Base-by-base conservation (phyloP, 371 early-diverging fungal species). In the Mycotypha africana region DNA sequence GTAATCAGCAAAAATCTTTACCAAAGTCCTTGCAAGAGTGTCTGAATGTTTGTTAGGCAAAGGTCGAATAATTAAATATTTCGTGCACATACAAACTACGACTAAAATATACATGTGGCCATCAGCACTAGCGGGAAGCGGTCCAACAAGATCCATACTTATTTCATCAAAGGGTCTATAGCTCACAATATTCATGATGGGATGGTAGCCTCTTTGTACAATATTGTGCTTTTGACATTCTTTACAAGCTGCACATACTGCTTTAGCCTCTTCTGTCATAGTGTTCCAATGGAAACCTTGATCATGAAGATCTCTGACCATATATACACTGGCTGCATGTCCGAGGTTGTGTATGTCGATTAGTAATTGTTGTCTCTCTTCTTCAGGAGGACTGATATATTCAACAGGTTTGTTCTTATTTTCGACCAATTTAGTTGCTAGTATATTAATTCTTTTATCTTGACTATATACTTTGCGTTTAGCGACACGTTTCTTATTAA, bases 91-190 rank as follows among this genome's bases (percentile, higher is more conserved):
- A 28, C 47, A 42, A 0, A 58, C 19, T 2, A 58, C 7, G 5
- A 62, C 35, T 12, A 50, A 26, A 0, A 58, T 21, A 20, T 46
- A 51, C 0, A n/a, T 41, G 19, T 47, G 31, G 2, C 8, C 20
- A 5, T 26, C 35, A n/a, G n/a, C n/a, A 12, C 19, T 16, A 3
- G 39, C 22, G 8, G 20, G 22, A 19, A 51, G 17, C 10, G 50
- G 58, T 17, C 47, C 53, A 36, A 35, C 41, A 11, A 53, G 23
- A 28, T 62, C 53, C 9, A 33, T 33, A 14, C n/a, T n/a, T n/a
- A n/a, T 9, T 4, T 11, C n/a, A 33, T 14, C 15, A 15, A 33
- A 14, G 4, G 11, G 4, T 15, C 7, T 9, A 15, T 11, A 33
- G 5, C 9, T 33, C 9, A 33, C 34, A 8, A 28, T 28, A 28